phyloP scores from a whole-genome alignment of 805 yeast genomes.

The Lachancea sp. region DNA sequence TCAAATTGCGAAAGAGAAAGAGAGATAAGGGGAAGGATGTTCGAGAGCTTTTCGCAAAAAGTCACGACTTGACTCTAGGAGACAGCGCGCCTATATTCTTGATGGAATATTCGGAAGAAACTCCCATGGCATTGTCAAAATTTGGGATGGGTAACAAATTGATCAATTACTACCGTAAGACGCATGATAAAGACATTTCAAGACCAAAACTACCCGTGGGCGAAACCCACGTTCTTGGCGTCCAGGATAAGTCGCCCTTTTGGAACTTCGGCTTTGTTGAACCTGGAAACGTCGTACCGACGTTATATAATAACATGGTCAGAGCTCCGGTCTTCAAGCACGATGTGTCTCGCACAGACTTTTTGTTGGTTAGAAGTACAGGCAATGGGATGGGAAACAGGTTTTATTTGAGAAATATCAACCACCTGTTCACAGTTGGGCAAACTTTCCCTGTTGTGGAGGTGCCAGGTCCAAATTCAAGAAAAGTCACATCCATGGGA shows the following conservation, averaged over 20 bases:
- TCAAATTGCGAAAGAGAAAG: slow-evolving; percentile 76
- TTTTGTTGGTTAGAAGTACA: slow-evolving; percentile 68
- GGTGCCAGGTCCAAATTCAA: slow-evolving; percentile 95
- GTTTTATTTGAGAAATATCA: slow-evolving; percentile 62
- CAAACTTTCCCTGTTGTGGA: slow-evolving; percentile 90
- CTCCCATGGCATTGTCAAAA: slow-evolving; percentile 73
- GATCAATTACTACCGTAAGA: slow-evolving; percentile 87
- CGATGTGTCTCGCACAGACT: slow-evolving; percentile 72
- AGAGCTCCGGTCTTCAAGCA: slow-evolving; percentile 93
- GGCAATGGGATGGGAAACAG: slow-evolving; percentile 72
- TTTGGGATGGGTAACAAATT: slow-evolving; percentile 95
- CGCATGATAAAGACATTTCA: slow-evolving; percentile 67
- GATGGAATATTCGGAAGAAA: slow-evolving; percentile 87
- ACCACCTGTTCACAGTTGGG: slow-evolving; percentile 79
- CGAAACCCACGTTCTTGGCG: slow-evolving; percentile 93
- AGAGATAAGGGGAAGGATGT: slow-evolving; percentile 81
- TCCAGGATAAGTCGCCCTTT: slow-evolving; percentile 92
- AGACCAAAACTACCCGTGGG: slow-evolving; percentile 88
- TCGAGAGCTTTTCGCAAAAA: slow-evolving; percentile 60
- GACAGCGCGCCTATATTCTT: slow-evolving; percentile 74
- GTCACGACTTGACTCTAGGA: slow-evolving; percentile 74
- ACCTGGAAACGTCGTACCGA: slow-evolving; percentile 88
- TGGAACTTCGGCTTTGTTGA: slow-evolving; percentile 98
- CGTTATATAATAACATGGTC: slow-evolving; percentile 83
- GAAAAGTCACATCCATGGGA: slow-evolving; percentile 89